phyloP scores from a whole-genome alignment of 163 green algal species.

The Scenedesmus sp. region DNA sequence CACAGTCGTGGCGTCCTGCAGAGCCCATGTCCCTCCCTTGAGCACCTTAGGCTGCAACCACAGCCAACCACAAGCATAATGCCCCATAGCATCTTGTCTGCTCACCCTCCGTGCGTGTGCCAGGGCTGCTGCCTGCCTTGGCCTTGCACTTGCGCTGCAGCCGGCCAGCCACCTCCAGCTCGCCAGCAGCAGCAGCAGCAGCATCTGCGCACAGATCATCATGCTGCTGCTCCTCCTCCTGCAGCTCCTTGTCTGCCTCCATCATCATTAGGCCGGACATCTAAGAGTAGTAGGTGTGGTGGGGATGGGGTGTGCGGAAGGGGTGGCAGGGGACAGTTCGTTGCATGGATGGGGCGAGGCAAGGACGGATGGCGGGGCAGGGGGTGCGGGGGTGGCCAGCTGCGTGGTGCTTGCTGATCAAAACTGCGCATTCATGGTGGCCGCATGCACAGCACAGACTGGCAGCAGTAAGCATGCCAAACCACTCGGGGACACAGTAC shows the following conservation, averaged over 20 bases:
- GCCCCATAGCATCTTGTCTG: background rate
- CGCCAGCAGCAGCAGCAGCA: background rate
- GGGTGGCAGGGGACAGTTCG: slow-evolving; percentile 9
- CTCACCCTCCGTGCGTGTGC: background rate
- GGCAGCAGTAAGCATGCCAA: too few species aligned
- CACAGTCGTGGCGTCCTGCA: too few species aligned
- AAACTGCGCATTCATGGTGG: too few species aligned
- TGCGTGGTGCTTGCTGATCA: too few species aligned
- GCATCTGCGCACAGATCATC: background rate
- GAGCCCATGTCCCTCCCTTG: too few species aligned
- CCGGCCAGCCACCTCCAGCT: background rate
- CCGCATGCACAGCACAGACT: too few species aligned
- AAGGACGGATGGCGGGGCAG: too few species aligned
- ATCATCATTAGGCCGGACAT: slow-evolving; percentile 15
- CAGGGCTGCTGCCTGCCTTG: background rate
- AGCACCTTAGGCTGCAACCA: too few species aligned
- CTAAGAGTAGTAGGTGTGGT: background rate
- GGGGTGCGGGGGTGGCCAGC: too few species aligned
- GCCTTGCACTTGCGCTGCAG: background rate
- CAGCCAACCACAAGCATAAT: too few species aligned
- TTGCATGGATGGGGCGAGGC: too few species aligned
- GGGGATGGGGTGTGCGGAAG: background rate
- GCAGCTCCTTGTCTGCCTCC: background rate
- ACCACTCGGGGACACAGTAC: too few species aligned
- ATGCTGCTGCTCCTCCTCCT: background rate